Evolutionary conservation across 768 basidiomycete species (phyloP), one percentile per base, ranked within the genome.

Genomic region (Paxillus ammoniavirescens): DNA sequence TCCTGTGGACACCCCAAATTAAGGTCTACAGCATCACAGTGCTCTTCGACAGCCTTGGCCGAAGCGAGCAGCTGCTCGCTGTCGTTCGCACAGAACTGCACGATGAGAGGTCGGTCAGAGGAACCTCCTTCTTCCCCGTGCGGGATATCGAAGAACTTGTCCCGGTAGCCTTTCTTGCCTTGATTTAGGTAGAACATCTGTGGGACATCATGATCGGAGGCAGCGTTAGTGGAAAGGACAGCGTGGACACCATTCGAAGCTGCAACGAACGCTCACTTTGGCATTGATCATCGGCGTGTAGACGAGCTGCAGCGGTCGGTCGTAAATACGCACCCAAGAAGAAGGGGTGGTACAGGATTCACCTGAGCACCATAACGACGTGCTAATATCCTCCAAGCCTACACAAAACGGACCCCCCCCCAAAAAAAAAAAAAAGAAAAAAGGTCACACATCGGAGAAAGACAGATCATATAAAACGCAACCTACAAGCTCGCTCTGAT

Each of bases 261-360:
- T 35, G 31, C 35, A 49, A 47, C 38, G 21, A 47, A 18, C 13
- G 21, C 4, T 12, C 5, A 88, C 87, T 74, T 91, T 93, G 55
- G 94, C 92, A 57, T 96, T 92, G 63, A 99, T 97, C 97, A 99
- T 99, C 15, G 97, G 97, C 0, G 95, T 94, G 66, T 97, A 98
- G n/a, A 83, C 80, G 18, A 98, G 79, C 83, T 94, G 63, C 42
- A 15, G 33, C 10, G 8, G 3, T 33, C 3, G 17, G 53, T n/a
- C 12, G n/a, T 23, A 33, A 18, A 12, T 15, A 17, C 12, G 23
- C 33, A 8, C 18, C 18, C 3, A 21, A 3, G 9, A 21, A 3
- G 9, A 55, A 31, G 31, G 40, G 57, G 30, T 15, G 26, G 26
- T 2, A 33, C 8, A 5, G 28, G 2, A 42, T 42, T 46, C 54